Evolutionary conservation across 2,329 filamentous ascomycete genomes (phyloP), one percentile per base, ranked within the genome.

Genomic region (Arthrobotrys sinensis): DNA sequence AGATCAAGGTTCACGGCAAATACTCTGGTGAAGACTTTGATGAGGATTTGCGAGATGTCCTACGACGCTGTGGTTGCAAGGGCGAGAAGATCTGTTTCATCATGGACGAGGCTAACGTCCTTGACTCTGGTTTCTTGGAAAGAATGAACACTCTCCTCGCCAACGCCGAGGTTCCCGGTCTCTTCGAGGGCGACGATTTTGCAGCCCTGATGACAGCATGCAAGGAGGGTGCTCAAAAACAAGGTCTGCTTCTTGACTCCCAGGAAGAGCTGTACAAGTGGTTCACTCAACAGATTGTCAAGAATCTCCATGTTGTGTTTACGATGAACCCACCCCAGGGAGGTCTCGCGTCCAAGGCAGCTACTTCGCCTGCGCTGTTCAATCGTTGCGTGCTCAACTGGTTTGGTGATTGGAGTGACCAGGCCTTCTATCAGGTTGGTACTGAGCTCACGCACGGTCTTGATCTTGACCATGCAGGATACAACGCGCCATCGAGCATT

Each of bases 81-180:
- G 96, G 96, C 40, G 96, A 99, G 84, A 98, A 98, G 87, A 97
- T 99, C 60, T 99, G 96, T 86, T 99, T 99, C 87, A 97, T 99
- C 86, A 98, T 99, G 94, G 96, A 99, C 84, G 96, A 99, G 86
- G 92, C 95, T 8, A 99, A 99, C 82, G 96, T 99, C 40, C 89
- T 99, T 32, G 96, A 99, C 85, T 99, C 96, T 50, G 96, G 96
- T 67, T 99, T 99, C 90, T 85, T 99, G 69, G 96, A 99, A 85
- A 91, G 96, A 82, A 99, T 99, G 96, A 99, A 99, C 84, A 99
- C 96, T 0, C 86, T 99, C 63, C 90, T 99, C 79, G 96, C 96
- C 82, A 99, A 99, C 84, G 96, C 96, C n/a, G 96, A 99, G 85
- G 96, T 99, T 10, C 96, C 96, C 16, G 96, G 96, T 86, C 89